Evolutionary conservation across 2,329 filamentous ascomycete genomes (phyloP).

Genomic region (Metarhizium sp.): DNA sequence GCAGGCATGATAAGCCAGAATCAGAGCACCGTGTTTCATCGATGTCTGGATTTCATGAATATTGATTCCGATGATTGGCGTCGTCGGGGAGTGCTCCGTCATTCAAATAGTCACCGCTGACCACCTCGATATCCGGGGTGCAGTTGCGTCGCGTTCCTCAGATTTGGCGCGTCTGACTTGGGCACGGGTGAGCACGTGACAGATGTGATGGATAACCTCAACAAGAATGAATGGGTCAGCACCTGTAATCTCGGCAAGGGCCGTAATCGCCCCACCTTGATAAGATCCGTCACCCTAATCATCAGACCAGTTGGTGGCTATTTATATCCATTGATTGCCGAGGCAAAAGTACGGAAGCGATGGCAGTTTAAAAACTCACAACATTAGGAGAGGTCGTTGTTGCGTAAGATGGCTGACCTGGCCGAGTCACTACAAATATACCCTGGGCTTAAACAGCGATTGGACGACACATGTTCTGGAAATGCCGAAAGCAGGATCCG

Average conservation of each 20-base stretch:
- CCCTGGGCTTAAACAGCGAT: too few relatives aligned
- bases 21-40: conserved; percentile 6
- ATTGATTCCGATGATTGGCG: not conserved
- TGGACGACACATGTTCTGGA: not conserved
- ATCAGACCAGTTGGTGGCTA: not conserved
- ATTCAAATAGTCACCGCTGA: not conserved
- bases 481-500: not conserved
- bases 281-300: not conserved
- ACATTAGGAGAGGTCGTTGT: too few relatives aligned
- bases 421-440: too few relatives aligned
- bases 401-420: too few relatives aligned
- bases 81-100: not conserved
- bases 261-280: not conserved
- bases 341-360: not conserved
- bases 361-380: too few relatives aligned
- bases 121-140: not conserved
- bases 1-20: conserved; percentile 29
- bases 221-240: too few relatives aligned
- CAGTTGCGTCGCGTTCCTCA: not conserved
- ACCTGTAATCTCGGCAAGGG: not conserved
- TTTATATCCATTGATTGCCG: not conserved
- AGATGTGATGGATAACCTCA: too few relatives aligned
- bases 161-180: not conserved
- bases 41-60: conserved; percentile 13
- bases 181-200: conserved; percentile 11